phyloP scores from a whole-genome alignment of 352 stramenopile species.

The Globisporangium orthogonon region DNA sequence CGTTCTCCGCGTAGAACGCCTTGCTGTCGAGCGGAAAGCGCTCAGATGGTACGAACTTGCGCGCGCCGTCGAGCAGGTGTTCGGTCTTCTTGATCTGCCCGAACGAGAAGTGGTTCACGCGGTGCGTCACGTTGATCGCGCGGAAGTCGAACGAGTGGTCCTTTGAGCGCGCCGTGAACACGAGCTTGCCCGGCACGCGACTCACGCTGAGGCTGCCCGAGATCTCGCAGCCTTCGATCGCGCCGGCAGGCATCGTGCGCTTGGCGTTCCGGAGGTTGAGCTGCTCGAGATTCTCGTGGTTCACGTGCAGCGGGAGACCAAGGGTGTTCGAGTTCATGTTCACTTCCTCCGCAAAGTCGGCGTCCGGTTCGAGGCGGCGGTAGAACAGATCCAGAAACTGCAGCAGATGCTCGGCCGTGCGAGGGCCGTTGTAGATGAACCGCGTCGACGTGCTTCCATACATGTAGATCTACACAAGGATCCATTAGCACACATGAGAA shows the following conservation, averaged over 20 bases:
- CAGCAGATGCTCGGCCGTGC: constrained; percentile 61
- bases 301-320: constrained; percentile 45
- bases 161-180: constrained; percentile 57
- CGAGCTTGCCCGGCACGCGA: constrained; percentile 62
- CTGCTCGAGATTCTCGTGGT: constrained; percentile 40
- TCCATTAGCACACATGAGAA: background rate
- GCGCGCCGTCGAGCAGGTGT: constrained; percentile 41
- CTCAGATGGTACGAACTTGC: constrained; percentile 42
- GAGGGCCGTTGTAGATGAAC: constrained; percentile 81
- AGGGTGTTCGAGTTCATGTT: constrained; percentile 45
- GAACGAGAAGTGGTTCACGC: constrained; percentile 83
- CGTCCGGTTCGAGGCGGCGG: constrained; percentile 67
- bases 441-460: constrained; percentile 69
- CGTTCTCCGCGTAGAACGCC: constrained; percentile 40
- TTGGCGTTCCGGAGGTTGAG: constrained; percentile 47
- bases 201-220: constrained; percentile 76
- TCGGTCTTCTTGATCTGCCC: constrained; percentile 66
- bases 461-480: constrained; percentile 60
- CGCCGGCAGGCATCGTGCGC: constrained; percentile 20
- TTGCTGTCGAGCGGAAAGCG: constrained; percentile 59
- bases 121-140: constrained; percentile 56
- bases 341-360: constrained; percentile 78
- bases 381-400: constrained; percentile 85
- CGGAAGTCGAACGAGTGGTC: constrained; percentile 65
- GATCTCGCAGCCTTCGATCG: constrained; percentile 70